Conservation (phyloP, 257 asterid genomes). For the Petrea volubilis region DNA sequence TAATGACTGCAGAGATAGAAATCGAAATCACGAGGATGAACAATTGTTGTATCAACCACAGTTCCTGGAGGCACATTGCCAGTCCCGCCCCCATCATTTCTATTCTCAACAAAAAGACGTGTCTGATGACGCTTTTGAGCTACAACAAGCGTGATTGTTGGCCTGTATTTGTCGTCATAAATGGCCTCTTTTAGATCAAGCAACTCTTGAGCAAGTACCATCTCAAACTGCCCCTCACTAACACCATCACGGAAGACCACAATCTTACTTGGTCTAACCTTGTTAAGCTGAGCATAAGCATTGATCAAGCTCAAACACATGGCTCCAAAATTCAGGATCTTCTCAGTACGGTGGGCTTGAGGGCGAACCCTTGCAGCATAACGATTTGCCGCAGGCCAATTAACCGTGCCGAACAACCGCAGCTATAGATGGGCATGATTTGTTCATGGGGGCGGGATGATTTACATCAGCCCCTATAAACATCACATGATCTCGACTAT, state of each 20-base stretch:
- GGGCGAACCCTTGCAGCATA: slow-evolving; percentile 72
- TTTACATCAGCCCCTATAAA: slow-evolving; percentile 92
- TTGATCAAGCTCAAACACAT: slow-evolving; percentile 48
- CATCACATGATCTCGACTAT: slow-evolving; percentile 55
- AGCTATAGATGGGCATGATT: slow-evolving; percentile 65
- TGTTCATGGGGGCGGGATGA: slow-evolving; percentile 60
- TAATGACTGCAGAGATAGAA: slow-evolving; percentile 79
- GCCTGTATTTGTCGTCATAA: slow-evolving; percentile 34
- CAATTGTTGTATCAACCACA: slow-evolving; percentile 65
- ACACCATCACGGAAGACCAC: slow-evolving; percentile 79
- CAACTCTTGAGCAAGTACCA: slow-evolving; percentile 64
- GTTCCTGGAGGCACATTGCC: slow-evolving; percentile 76
- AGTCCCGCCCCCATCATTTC: slow-evolving; percentile 19
- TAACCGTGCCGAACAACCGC: slow-evolving; percentile 74
- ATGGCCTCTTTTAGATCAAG: slow-evolving; percentile 34
- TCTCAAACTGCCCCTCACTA: slow-evolving; percentile 70
- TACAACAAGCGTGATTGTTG: slow-evolving; percentile 60
- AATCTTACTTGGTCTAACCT: slow-evolving; percentile 42
- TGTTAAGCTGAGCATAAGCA: slow-evolving; percentile 38
- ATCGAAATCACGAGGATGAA: slow-evolving; percentile 63
- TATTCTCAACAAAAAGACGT: slow-evolving; percentile 45
- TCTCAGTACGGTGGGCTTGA: slow-evolving; percentile 57
- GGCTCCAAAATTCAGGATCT: slow-evolving; percentile 51
- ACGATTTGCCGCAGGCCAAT: slow-evolving; percentile 74
- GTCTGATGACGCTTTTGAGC: slow-evolving; percentile 80